Conservation (phyloP, 805 yeast species). For the Helenozyma rhizophorensis region DNA sequence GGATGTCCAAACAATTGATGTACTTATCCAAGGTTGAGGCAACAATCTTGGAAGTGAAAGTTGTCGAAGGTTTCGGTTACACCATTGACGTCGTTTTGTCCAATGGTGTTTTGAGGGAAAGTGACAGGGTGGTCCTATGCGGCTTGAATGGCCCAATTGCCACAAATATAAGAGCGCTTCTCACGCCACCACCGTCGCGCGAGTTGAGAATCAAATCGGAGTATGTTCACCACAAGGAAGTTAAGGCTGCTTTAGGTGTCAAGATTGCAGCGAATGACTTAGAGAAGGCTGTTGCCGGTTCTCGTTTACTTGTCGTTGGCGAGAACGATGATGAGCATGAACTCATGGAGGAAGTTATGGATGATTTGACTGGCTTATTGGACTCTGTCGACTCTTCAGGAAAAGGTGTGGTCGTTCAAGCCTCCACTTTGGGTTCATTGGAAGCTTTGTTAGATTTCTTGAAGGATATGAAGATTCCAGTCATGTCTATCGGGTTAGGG, state of each 20-base stretch:
- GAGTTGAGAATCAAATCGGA: conserved; percentile 96
- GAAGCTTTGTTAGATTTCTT: conserved; percentile 96
- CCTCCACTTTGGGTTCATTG: conserved; percentile 95
- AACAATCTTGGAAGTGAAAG: conserved; percentile 95
- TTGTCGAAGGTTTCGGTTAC: conserved; percentile 96
- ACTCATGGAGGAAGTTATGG: conserved; percentile 97
- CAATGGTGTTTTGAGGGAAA: conserved; percentile 93
- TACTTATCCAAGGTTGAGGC: conserved; percentile 93
- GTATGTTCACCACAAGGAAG: conserved; percentile 94
- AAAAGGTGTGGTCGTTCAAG: conserved; percentile 97
- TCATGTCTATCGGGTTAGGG: conserved; percentile 96
- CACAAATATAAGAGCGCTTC: conserved; percentile 89
- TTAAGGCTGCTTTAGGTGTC: conserved; percentile 98
- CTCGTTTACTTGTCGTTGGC: conserved; percentile 89
- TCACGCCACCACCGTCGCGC: conserved; percentile 96
- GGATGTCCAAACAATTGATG: conserved; percentile 98
- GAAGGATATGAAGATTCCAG: conserved; percentile 98
- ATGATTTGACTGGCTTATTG: conserved; percentile 88
- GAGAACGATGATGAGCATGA: conserved; percentile 98
- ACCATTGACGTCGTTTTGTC: conserved; percentile 96
- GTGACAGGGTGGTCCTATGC: conserved; percentile 92
- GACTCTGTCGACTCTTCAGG: conserved; percentile 95
- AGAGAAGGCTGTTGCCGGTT: conserved; percentile 99
- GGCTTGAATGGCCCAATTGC: conserved; percentile 99
- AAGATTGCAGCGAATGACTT: conserved; percentile 97